Base-by-base conservation (phyloP, 2,329 filamentous ascomycete genomes). In the Tolypocladium ophioglossoides region DNA sequence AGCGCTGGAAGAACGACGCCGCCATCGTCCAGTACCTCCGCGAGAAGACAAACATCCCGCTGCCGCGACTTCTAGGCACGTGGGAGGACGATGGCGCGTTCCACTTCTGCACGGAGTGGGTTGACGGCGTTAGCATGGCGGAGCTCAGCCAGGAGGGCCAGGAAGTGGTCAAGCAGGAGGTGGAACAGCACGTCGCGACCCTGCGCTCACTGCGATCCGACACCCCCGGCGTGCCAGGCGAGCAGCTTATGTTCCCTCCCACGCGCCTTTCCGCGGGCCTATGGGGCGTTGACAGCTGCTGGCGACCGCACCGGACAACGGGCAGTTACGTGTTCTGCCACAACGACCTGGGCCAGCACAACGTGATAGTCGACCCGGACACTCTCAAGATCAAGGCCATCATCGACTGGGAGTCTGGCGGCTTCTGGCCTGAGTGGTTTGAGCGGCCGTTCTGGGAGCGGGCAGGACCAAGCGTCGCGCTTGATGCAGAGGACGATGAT, bases 361-460 rank as follows among this genome's bases (percentile, higher is more conserved):
- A 59, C 30, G n/a, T n/a, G n/a, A n/a, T n/a, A n/a, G n/a, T n/a
- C n/a, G n/a, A n/a, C n/a, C n/a, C n/a, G n/a, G n/a, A n/a, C n/a
- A n/a, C n/a, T n/a, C n/a, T n/a, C n/a, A n/a, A n/a, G n/a, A 38
- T 52, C 18, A 52, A 46, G 14, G 51, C 51, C 24, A 46, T 52
- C 27, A 46, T 52, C 32, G 51, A 52, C 39, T 52, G 51, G 51
- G 51, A 46, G 18, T 52, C 14, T 27, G 64, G 62, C 4, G 68
- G 67, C 3, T 70, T 68, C 58, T 70, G 58, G 55, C 59, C 58
- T 27, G 44, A 55, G 7, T 59, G 59, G 60, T 63, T 62, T 39
- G 57, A 61, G 47, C 35, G n/a, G 35, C 50, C 52, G 32, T 62
- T 54, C 27, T 62, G 58, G 57, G 20, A n/a, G n/a, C n/a, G n/a